These are phyloP conservation scores for Triticum timopheevii DNA, from an alignment of 176 grass and related monocot genomes.

Conservation along the genomic window DNA sequence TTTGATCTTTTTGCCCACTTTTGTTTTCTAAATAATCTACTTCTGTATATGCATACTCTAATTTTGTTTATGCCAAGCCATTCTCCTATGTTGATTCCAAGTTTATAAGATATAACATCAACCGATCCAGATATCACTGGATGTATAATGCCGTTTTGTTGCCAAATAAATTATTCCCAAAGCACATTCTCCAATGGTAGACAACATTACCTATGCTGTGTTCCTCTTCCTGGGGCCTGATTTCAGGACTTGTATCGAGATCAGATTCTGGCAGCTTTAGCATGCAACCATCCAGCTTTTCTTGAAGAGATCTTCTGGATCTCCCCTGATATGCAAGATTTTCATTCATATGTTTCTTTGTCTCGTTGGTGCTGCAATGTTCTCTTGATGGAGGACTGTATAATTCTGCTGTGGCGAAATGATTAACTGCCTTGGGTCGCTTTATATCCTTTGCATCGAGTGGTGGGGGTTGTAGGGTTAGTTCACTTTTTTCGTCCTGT, in stretches of 20 bases:
- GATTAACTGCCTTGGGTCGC: slow-evolving; percentile 21
- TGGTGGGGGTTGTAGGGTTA: neutral
- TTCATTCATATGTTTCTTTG: slow-evolving; percentile 26
- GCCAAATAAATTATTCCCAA: neutral
- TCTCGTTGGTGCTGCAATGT: slow-evolving; percentile 15
- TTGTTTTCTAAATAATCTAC: neutral
- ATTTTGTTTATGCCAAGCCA: neutral
- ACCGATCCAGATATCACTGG: slow-evolving; percentile 17
- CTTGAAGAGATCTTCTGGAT: slow-evolving; percentile 43
- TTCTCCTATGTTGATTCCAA: slow-evolving; percentile 4
- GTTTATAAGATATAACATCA: slow-evolving; percentile 15
- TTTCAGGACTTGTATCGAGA: slow-evolving; percentile 26
- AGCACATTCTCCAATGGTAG: slow-evolving; percentile 11
- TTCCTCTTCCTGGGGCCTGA: slow-evolving; percentile 37
- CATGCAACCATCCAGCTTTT: slow-evolving; percentile 21
- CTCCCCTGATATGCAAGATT: slow-evolving; percentile 20
- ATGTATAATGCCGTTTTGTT: neutral
- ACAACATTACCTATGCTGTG: slow-evolving; percentile 53
- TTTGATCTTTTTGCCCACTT: neutral
- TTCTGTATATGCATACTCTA: slow-evolving; percentile 11
- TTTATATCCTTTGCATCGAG: slow-evolving; percentile 35
- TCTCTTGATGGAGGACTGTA: slow-evolving; percentile 27
- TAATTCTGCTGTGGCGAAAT: slow-evolving; percentile 33
- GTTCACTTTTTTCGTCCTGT: slow-evolving; percentile 19
- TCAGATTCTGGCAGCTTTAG: slow-evolving; percentile 33